These are phyloP conservation scores for Hypoxylon sp. DNA, from an alignment of 2,329 filamentous ascomycete genomes.

Conservation along the genomic window DNA sequence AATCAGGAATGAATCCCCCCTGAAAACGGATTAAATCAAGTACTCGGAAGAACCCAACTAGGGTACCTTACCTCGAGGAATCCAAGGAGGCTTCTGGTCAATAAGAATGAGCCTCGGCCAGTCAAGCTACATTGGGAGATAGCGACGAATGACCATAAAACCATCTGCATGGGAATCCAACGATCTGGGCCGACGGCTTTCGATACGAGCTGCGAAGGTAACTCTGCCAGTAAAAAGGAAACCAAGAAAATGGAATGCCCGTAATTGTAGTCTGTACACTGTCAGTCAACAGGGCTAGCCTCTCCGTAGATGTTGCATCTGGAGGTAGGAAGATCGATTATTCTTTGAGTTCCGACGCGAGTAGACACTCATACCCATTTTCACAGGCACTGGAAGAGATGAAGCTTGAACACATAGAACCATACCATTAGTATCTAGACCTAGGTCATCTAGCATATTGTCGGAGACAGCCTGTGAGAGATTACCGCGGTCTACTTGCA, in stretches of 20 bases:
- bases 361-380: neutral
- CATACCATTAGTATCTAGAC: constrained; percentile 61
- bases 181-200: constrained; percentile 63
- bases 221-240: constrained; percentile 69
- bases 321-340: neutral
- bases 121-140: constrained; percentile 50
- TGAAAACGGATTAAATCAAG: constrained; percentile 35
- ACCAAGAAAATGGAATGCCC: constrained; percentile 70
- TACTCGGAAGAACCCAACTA: neutral
- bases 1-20: constrained; percentile 56
- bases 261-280: constrained; percentile 63
- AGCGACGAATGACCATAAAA: constrained; percentile 53
- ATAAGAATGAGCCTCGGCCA: constrained; percentile 48
- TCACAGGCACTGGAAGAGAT: neutral
- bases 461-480: constrained; percentile 72
- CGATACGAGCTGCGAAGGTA: constrained; percentile 73
- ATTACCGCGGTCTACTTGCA: constrained; percentile 74
- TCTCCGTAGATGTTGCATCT: neutral
- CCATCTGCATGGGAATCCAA: constrained; percentile 55
- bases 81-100: constrained; percentile 49
- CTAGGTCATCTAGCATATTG: constrained; percentile 71
- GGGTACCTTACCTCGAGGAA: constrained; percentile 47
- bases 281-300: constrained; percentile 15
- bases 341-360: neutral
- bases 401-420: constrained; percentile 49